These are phyloP conservation scores for Heracleum sosnowskyi DNA, from an alignment of 129 eudicot species.

Conservation along the genomic window DNA sequence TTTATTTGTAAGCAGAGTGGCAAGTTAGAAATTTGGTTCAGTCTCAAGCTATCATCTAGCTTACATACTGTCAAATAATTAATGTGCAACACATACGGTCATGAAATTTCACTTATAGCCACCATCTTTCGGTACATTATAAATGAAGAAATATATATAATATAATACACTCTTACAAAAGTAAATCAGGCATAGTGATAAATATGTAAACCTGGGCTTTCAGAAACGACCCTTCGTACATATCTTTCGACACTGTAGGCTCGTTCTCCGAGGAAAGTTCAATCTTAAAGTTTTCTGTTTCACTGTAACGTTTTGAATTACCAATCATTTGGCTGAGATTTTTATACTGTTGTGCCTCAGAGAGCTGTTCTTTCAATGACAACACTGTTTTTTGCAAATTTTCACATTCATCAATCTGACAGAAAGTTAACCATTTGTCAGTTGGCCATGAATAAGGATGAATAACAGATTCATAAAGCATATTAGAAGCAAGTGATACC, in stretches of 20 bases:
- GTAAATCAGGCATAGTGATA: background rate
- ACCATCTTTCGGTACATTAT: background rate
- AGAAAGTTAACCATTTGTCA: constrained; percentile 6
- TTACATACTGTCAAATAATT: background rate
- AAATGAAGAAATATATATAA: background rate
- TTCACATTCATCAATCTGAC: constrained; percentile 70
- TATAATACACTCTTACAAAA: background rate
- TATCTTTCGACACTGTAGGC: constrained; percentile 24
- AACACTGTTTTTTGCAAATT: constrained; percentile 51
- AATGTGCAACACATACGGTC: background rate
- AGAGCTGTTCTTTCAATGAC: constrained; percentile 69
- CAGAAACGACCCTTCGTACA: constrained; percentile 33
- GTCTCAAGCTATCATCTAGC: background rate
- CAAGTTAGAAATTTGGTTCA: background rate
- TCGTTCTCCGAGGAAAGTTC: constrained; percentile 31
- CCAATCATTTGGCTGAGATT: constrained; percentile 19
- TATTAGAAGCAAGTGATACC: constrained; percentile 28
- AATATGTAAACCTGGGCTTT: constrained; percentile 57
- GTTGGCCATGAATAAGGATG: constrained; percentile 3
- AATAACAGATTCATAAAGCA: background rate
- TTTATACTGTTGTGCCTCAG: constrained; percentile 37
- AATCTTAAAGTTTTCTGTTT: constrained; percentile 17
- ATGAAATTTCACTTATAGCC: background rate
- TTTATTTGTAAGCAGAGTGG: background rate
- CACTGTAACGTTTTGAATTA: constrained; percentile 19